Percentiles rank a stretch among this genome's conserved stretches.
phyloP scores from a whole-genome alignment of 164 flowering plant genomes.

The Annona squamosa region DNA sequence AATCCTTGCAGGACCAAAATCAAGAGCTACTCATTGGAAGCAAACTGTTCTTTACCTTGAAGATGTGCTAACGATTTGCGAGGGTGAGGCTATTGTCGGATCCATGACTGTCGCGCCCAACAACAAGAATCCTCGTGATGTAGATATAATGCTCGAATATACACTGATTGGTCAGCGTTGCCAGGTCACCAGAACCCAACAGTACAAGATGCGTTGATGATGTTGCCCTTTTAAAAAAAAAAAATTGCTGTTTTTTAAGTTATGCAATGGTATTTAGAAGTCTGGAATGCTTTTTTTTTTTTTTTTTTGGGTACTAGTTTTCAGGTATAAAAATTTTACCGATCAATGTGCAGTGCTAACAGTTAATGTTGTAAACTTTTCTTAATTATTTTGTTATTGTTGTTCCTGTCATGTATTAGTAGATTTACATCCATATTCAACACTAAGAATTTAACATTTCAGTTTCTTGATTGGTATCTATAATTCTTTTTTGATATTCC shows the following conservation, averaged over 20 bases:
- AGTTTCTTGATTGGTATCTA: too few species aligned
- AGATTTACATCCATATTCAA: too few species aligned
- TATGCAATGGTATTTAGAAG: neutral
- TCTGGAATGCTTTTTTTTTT: neutral
- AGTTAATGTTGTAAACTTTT: neutral
- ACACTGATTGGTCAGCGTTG: conserved; percentile 61
- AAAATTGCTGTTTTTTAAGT: neutral
- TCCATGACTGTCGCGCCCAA: conserved; percentile 80
- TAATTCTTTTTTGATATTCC: too few species aligned
- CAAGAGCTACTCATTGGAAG: conserved; percentile 92
- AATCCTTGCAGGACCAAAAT: conserved; percentile 67
- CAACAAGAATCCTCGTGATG: conserved; percentile 90
- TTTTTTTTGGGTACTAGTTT: neutral
- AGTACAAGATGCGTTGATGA: conserved; percentile 69
- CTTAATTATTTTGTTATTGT: too few species aligned
- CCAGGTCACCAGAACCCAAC: conserved; percentile 55
- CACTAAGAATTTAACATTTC: too few species aligned
- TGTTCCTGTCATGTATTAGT: too few species aligned
- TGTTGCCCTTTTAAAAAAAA: neutral
- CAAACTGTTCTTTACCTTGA: conserved; percentile 93
- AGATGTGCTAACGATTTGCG: conserved; percentile 80
- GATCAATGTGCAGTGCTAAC: neutral
- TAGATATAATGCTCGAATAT: conserved; percentile 76
- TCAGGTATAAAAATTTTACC: neutral
- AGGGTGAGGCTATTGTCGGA: conserved; percentile 75